Evolutionary conservation across 371 early-diverging fungal genomes (phyloP), one percentile per base, ranked within the genome.

Genomic region (Rhizomucor pusillus): DNA sequence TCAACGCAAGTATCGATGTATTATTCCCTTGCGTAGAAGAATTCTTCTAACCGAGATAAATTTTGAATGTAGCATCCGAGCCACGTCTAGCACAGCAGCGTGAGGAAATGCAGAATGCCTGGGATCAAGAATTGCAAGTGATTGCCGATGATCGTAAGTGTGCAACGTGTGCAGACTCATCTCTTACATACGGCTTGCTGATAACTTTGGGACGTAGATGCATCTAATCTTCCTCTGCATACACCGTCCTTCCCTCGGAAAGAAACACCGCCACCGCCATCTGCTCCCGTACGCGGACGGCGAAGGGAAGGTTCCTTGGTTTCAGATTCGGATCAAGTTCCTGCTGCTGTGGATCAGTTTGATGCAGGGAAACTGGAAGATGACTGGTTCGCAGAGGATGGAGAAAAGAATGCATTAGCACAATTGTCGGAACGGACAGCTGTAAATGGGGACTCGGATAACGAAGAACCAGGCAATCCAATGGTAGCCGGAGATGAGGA

Each of bases 401-500:
- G 55, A 9, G 60, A 62, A 5, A 39, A 36, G 2, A n/a, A 45
- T 10, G 19, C 57, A 5, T 7, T 36, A 22, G 36, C 18, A 29
- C 19, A 16, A 47, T 11, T 33, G 25, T 23, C 53, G 50, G 41
- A 19, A 18, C 40, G 34, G 14, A 22, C 43, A 7, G n/a, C 39
- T 0, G 35, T 51, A 23, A 54, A 54, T 7, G 37, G 54, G 12
- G 74, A 75, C 9, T 67, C 71, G 0, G 75, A 71, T 34, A 63
- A 67, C 25, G 68, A 66, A 34, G 63, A 59, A 2, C 43, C 54
- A 9, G 67, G 73, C n/a, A 83, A 83, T 23, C 84, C 84, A 0
- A 80, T 81, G 80, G 81, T 84, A 1, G 65, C 77, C 18, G 67
- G 64, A 2, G 84, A 84, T 55, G 81, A 84, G 57, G 84, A 84